These are phyloP conservation scores for Vachellia pachyceras DNA, from an alignment of 306 rosid species.

Conservation along the genomic window DNA sequence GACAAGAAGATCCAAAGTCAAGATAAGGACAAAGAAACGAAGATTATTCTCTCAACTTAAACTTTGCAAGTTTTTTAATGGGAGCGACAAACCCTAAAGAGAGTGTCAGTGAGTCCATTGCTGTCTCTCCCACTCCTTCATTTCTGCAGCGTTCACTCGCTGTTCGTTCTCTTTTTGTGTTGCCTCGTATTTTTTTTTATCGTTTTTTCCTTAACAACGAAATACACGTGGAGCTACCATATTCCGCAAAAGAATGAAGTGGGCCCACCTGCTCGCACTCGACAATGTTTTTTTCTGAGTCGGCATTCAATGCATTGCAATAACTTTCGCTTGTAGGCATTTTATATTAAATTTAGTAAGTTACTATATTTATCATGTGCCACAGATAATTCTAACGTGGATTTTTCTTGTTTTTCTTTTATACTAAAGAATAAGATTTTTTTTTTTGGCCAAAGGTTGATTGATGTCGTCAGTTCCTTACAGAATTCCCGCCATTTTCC, in stretches of 20 bases:
- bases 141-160: neutral
- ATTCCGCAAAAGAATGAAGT: neutral
- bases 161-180: neutral
- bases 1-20: slow-evolving; percentile 10
- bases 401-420: no score
- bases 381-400: no score
- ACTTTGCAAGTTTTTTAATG: neutral
- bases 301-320: no score
- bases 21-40: slow-evolving; percentile 27
- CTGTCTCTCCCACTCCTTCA: neutral
- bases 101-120: slow-evolving; percentile 20
- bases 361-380: no score
- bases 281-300: no score
- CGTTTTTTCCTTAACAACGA: neutral
- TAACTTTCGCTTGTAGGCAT: no score
- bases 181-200: no score
- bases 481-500: neutral
- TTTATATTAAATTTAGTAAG: no score
- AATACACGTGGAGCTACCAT: neutral
- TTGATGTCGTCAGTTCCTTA: neutral
- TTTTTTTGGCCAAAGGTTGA: no score
- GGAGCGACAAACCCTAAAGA: neutral
- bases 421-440: no score
- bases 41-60: slow-evolving; percentile 22
- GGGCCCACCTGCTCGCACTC: neutral